Evolutionary conservation across 2,329 filamentous ascomycete species (phyloP), one percentile per base, ranked within the genome.

Genomic region (Dryadomyces sulphureus): DNA sequence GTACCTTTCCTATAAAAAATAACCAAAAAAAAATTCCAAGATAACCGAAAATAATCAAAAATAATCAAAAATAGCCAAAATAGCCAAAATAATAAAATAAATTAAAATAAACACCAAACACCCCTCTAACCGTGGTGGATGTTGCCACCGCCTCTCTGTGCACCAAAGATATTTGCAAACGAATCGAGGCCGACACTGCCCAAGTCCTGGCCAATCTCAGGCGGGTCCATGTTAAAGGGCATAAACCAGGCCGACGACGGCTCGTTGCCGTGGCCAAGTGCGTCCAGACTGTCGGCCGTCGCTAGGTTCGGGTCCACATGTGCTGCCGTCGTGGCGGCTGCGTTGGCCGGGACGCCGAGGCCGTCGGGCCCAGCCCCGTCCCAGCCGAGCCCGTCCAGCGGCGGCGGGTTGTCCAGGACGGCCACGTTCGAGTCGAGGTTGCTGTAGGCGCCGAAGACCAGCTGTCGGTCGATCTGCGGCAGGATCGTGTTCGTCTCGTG

Each of bases 181-280:
- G 62, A 61, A 49, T 76, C 73, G 22, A 70, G 60, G 32, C 59
- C 59, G 51, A 71, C 56, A 7, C 60, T 56, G 3, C 60, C 62
- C 45, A 69, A 52, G 34, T 74, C 72, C 45, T 72, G 70, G 7
- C 65, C 64, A 38, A 75, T 62, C 48, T 78, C 75, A 0, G 84
- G 79, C 19, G 87, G 84, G 48, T 92, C 84, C 63, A 94, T 78
- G 58, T 94, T 93, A 63, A 94, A 94, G 1, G 89, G 87, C 68
- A 94, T 79, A 61, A 93, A 94, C 85, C 89, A 96, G 5, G 84
- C 85, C 45, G 80, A 81, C 43, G 67, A 72, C 2, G 70, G 65
- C 50, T 77, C 73, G 32, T 63, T 63, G 4, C 57, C 59, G 41
- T 55, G 54, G 4, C 54, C 56, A 40, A 59, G 59, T 2, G 55